Base-by-base conservation (phyloP, 176 grass and related monocot genomes). In the Tillandsia leiboldiana region DNA sequence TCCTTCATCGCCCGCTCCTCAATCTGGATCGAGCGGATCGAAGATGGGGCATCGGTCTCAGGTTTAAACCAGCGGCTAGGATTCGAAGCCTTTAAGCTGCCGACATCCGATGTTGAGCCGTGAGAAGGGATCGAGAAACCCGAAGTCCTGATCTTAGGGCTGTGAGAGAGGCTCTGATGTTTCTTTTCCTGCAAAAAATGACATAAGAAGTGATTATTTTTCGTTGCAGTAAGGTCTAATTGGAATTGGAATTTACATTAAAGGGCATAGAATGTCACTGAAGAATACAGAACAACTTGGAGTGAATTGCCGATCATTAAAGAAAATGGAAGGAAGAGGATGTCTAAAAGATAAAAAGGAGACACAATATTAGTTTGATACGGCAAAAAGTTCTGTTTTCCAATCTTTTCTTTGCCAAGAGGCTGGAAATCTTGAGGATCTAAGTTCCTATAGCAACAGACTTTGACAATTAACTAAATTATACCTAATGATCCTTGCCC, bases 1-100 rank as follows among this genome's bases (percentile, higher is more conserved):
- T 99, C 94, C 75, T 99, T 99, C 28, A 99, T 99, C 11, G 90
- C 94, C 68, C 77, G 90, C 80, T 99, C 94, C 69, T 99, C 94
- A 1, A 99, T 99, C 78, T 99, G 94, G 54, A 99, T 99, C 0
- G 87, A 99, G 20, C 94, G 90, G 72, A 99, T 90, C 11, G 94
- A 99, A 26, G 94, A 99, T 4, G 90, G 87, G 24, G 84, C 51
- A 47, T 99, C 82, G 0, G 62, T 77, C 50, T 99, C 94, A 27
- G 94, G 90, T 69, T 81, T 90, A 81, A 92, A 99, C 94, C 94
- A 99, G 67, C 94, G 94, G 77, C 82, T 99, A 28, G 89, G 90
- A 50, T 84, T 22, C 0, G 70, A 84, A 22, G 90, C 87, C 67
- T 93, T 99, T 14, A 24, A 4, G 3, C 71, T 50, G 61, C 49